Base-by-base conservation (phyloP, 2,329 filamentous ascomycete species). In the Scedosporium minutisporum region DNA sequence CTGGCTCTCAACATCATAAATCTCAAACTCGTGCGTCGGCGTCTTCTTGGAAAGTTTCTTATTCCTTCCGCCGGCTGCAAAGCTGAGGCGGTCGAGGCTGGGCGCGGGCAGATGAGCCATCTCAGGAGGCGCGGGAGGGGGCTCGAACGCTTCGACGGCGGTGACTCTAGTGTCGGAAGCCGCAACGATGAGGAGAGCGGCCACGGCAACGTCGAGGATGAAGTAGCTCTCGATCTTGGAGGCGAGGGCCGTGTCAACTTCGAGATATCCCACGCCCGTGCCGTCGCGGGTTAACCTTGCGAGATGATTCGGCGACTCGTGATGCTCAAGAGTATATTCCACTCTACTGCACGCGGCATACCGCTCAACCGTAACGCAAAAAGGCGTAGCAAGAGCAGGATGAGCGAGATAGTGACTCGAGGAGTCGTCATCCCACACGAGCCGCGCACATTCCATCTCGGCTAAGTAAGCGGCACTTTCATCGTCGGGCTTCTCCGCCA, bases 361-460 rank as follows among this genome's bases (percentile, higher is more conserved):
- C 18, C 83, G 79, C 70, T 84, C 80, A 57, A 87, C 76, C 1
- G 82, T 80, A 42, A 87, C 76, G 70, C 82, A 81, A 70, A 88
- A 88, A 0, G 85, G 85, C 51, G 82, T 81, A n/a, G 82, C 81
- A 18, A 87, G 77, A 0, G 84, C 82, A 2, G 84, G 84, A 69
- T 87, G 85, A 29, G 82, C 83, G n/a, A 88, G 76, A 71, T 84
- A 88, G 71, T 86, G 81, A 67, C 76, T 81, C 5, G 74, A 72
- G 63, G 77, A 80, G 68, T 88, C 85, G 33, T 83, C 81, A 68
- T 88, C 85, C 83, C 87, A 91, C n/a, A 89, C 84, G 2, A 93
- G 81, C 2, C 86, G 81, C 25, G 85, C 89, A 67, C 84, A 86
- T 73, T 91, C 88, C 38, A 82, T 80, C 70, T 89, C 85, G 0